A percentile compares a stretch with the other conserved stretches of the same genome.
phyloP scores from a whole-genome alignment of 140 eudicot genomes.

The Flaveria floridana region DNA sequence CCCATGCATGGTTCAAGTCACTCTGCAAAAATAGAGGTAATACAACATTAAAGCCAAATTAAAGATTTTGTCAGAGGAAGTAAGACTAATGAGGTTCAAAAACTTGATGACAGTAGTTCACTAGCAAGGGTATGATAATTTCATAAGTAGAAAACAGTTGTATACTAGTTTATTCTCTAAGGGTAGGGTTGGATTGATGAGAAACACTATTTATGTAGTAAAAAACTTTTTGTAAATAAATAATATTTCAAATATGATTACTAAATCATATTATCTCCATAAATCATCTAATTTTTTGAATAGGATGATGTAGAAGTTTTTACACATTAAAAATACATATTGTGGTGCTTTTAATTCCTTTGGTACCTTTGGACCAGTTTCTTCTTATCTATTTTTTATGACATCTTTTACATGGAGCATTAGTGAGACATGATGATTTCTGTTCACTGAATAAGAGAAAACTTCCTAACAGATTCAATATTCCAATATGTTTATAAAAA shows the following conservation, averaged over 20 bases:
- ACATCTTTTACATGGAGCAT: background rate
- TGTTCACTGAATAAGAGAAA: background rate
- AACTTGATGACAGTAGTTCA: background rate
- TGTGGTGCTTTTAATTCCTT: background rate
- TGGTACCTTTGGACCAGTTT: background rate
- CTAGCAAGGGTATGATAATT: background rate
- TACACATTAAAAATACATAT: background rate
- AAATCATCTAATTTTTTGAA: background rate
- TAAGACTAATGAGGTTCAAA: background rate
- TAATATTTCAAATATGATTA: background rate
- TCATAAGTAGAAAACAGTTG: background rate
- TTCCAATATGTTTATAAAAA: background rate
- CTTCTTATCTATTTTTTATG: background rate
- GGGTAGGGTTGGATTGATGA: background rate
- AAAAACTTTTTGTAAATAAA: background rate
- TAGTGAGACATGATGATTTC: background rate
- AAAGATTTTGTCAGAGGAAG: conserved; percentile 1
- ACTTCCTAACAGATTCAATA: background rate
- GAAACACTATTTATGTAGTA: background rate
- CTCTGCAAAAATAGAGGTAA: conserved; percentile 45
- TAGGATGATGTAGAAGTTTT: background rate
- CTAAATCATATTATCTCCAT: background rate
- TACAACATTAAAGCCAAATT: conserved; percentile 1
- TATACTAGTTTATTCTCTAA: background rate
- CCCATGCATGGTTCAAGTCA: conserved; percentile 96